Base-by-base conservation (phyloP, 345 rosid species). In the Camelina laxa region DNA sequence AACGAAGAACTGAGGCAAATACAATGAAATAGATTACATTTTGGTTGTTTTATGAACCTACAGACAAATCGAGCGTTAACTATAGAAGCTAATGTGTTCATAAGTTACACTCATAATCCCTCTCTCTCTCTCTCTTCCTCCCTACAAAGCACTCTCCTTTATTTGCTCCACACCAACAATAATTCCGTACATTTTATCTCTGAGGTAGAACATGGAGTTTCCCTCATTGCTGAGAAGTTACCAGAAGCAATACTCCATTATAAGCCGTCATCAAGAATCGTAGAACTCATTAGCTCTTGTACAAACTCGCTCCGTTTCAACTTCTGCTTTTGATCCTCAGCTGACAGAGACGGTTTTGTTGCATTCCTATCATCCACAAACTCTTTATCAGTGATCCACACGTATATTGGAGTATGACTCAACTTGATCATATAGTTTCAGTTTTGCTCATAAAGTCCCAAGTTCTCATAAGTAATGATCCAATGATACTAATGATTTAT, bases 321-420 rank as follows among this genome's bases (percentile, higher is more conserved):
- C 85, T 86, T 94, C 84, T 90, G 93, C 70, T 85, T 85, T 65
- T 86, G 87, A 79, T 94, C 96, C 85, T 94, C 84, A 33, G 74
- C 75, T 0, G 98, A 91, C 67, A 90, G 78, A 0, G 93, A 91
- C 7, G 84, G 20, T 35, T 84, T 50, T 76, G 60, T 80, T n/a
- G 31, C 75, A 64, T 75, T 86, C 81, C 95, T 91, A 86, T 39
- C 35, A 74, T 21, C 38, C n/a, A 68, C 15, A 56, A 63, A 62
- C 17, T 5, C 27, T 45, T 70, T 67, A n/a, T 75, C 22, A 75
- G 22, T 19, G 22, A 12, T 65, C 56, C 41, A 20, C 19, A 30
- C 19, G 6, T 50, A 1, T 2, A 44, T n/a, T 0, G 13, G 38
- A 41, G 44, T 48, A 60, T 3, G 10, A n/a, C 35, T 59, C 27